Base-by-base conservation (phyloP, 2,329 filamentous ascomycete genomes). In the Parastagonospora avenae region DNA sequence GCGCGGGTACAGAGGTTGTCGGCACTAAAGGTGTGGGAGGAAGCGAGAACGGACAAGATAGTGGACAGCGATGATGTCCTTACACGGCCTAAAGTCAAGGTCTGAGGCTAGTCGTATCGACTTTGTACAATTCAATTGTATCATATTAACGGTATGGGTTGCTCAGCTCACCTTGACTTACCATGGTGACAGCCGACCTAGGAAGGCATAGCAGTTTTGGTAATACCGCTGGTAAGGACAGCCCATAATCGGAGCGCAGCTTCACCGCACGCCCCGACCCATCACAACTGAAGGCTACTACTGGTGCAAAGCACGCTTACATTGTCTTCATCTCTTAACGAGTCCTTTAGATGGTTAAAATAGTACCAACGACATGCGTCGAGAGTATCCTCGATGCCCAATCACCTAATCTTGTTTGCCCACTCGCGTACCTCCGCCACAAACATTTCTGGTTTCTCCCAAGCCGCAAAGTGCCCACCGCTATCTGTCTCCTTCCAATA, bases 401-500 rank as follows among this genome's bases (percentile, higher is more conserved):
- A 43, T 47, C 38, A 47, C 24, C 43, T 38, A 15, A 52, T 35
- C 38, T 47, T 52, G 39, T 29, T 43, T 35, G 14, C 35, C 49
- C 49, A 52, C 27, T 32, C 43, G 39, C 32, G 37, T 43, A 52
- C 43, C 43, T 86, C 84, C 4, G 66, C 70, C 0, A 74, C 79
- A 14, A 86, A 63, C 9, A 73, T 63, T 2, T 80, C 70, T 0
- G 84, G 84, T 27, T 71, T 71, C 68, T 86, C 84, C 54, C 77
- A 79, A 0, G 84, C 79, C 2, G 81, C 82, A 61, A 86, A 86
- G 61, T 86, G 84, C 0, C 83, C 84, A 0, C 82, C 82, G 3
- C 70, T 68, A 1, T 73, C 61, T 41, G 42, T 28, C 44, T 54
- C 51, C 31, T 49, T 54, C 50, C 51, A 48, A 46, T 54, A 38